Evolutionary conservation across 768 basidiomycete genomes (phyloP).

Genomic region (Leccinum longicurvipes): DNA sequence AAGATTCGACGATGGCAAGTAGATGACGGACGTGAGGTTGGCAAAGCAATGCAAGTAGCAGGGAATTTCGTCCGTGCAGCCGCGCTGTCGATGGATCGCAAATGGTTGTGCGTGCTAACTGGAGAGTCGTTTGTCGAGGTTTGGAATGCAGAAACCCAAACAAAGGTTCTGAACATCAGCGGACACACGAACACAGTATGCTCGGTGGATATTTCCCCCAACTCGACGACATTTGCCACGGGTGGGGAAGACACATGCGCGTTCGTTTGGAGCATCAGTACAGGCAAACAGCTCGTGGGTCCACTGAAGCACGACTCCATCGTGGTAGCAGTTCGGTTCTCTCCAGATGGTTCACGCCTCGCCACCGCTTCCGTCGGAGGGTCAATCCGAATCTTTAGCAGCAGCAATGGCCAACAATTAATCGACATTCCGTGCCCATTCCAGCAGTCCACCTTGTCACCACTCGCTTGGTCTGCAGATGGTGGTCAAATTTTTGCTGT

Average conservation of each 20-base stretch:
- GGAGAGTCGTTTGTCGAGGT: neutral
- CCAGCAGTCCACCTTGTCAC: neutral
- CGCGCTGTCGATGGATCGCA: neutral
- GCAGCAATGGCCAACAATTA: neutral
- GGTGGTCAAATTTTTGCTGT: neutral
- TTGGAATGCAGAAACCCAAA: neutral
- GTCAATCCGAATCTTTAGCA: neutral
- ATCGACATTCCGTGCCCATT: neutral
- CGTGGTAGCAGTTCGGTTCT: neutral
- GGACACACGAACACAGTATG: neutral
- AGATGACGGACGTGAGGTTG: neutral
- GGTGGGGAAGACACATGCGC: neutral
- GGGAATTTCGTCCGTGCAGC: neutral
- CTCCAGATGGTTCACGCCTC: neutral
- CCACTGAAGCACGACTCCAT: neutral
- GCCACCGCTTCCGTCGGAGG: neutral
- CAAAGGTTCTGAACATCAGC: neutral
- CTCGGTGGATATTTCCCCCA: neutral
- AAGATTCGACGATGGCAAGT: neutral
- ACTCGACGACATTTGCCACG: neutral
- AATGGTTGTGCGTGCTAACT: neutral
- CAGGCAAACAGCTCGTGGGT: neutral
- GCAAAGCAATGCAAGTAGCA: neutral
- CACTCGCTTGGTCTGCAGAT: neutral
- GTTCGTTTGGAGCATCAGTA: neutral